These are phyloP conservation scores for Articulospora tetracladia DNA, from an alignment of 495 filamentous ascomycete species.

Conservation along the genomic window DNA sequence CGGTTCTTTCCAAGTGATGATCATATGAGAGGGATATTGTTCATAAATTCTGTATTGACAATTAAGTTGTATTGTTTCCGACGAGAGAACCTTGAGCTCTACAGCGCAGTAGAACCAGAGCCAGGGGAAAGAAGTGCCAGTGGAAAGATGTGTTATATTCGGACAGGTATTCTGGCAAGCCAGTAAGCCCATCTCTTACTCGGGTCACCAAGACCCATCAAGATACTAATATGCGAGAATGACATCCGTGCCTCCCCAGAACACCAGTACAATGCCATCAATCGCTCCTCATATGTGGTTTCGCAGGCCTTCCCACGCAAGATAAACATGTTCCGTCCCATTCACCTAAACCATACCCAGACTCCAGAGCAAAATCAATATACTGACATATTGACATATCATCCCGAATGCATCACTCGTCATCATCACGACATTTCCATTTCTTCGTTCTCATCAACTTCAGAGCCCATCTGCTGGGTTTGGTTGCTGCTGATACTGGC, in stretches of 20 bases:
- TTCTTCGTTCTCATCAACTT: conserved; percentile 66
- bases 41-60: too few relatives aligned
- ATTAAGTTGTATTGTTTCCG: too few relatives aligned
- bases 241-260: not conserved
- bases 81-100: too few relatives aligned
- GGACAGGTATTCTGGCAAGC: too few relatives aligned
- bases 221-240: too few relatives aligned
- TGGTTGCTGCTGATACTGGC: conserved; percentile 54
- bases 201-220: too few relatives aligned
- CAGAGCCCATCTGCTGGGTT: conserved; percentile 54
- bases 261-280: not conserved
- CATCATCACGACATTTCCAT: conserved; percentile 47
- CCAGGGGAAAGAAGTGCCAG: too few relatives aligned
- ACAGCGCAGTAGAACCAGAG: too few relatives aligned
- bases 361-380: not conserved
- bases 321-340: not conserved
- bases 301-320: not conserved
- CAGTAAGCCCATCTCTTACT: too few relatives aligned
- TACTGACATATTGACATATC: not conserved
- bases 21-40: too few relatives aligned
- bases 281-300: not conserved
- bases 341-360: not conserved
- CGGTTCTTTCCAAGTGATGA: too few relatives aligned
- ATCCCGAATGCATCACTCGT: not conserved
- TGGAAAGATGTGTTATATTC: too few relatives aligned